These are phyloP conservation scores for Salvia miltiorrhiza DNA, from an alignment of 257 asterid genomes.

Conservation along the genomic window DNA sequence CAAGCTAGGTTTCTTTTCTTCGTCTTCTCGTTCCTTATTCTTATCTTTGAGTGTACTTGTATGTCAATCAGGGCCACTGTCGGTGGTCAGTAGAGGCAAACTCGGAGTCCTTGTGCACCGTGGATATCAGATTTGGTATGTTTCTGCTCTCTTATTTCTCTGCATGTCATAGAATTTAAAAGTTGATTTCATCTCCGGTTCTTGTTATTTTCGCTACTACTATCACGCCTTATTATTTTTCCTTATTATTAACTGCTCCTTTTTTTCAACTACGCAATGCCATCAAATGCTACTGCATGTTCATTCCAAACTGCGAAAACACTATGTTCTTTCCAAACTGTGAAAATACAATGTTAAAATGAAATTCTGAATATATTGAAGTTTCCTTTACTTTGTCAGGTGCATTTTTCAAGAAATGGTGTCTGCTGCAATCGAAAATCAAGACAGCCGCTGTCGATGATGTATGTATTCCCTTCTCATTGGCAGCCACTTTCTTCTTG, in stretches of 20 bases:
- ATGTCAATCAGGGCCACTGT: slow-evolving; percentile 67
- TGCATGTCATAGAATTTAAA: no score
- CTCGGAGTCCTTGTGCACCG: slow-evolving; percentile 57
- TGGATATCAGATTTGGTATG: slow-evolving; percentile 81
- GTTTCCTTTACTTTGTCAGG: slow-evolving; percentile 40
- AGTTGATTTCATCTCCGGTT: background rate
- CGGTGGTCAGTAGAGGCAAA: slow-evolving; percentile 64
- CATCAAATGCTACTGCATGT: background rate
- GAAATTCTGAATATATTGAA: background rate
- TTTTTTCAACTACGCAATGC: background rate
- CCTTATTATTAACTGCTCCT: background rate
- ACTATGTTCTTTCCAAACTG: no score
- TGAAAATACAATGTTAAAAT: background rate
- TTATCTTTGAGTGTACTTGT: slow-evolving; percentile 9
- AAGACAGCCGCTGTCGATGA: slow-evolving; percentile 65
- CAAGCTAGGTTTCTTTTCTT: background rate
- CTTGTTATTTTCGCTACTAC: background rate
- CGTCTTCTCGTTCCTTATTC: background rate
- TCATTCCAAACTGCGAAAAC: background rate
- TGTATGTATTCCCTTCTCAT: slow-evolving; percentile 36
- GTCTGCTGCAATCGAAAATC: slow-evolving; percentile 83
- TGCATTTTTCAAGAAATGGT: slow-evolving; percentile 90
- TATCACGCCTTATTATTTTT: background rate
- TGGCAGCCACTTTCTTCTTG: background rate
- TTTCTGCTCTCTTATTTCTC: slow-evolving; percentile 12